phyloP scores from a whole-genome alignment of 148 eudicot species.

The Heliamphora exappendiculata region DNA sequence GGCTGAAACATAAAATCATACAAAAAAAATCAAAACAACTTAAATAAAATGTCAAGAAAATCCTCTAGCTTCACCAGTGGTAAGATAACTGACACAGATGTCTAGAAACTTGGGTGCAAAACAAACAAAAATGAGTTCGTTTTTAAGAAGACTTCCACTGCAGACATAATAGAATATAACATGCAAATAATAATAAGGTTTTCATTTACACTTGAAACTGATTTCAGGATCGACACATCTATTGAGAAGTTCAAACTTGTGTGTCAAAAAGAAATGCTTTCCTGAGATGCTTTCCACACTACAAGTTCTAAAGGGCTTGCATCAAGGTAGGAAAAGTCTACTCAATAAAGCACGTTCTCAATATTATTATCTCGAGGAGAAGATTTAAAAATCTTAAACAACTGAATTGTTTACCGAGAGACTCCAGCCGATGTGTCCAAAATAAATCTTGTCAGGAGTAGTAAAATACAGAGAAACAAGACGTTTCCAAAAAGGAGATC shows the following conservation, averaged over 20 bases:
- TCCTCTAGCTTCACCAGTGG: neutral
- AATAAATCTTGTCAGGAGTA: slow-evolving; percentile 27
- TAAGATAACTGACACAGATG: neutral
- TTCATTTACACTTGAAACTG: neutral
- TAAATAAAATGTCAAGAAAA: too few species aligned
- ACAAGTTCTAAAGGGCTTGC: neutral
- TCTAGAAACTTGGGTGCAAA: neutral
- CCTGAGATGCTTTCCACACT: neutral
- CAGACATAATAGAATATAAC: neutral
- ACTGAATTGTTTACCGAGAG: slow-evolving; percentile 23
- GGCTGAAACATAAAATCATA: too few species aligned
- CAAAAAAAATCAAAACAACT: too few species aligned
- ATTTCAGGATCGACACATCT: neutral
- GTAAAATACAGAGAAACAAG: slow-evolving; percentile 34
- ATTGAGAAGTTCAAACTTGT: neutral
- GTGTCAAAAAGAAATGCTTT: neutral
- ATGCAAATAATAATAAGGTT: neutral
- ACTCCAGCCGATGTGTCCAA: slow-evolving; percentile 23
- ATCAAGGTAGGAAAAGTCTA: neutral
- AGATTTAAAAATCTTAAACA: neutral
- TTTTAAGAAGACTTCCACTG: neutral
- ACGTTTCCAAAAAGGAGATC: slow-evolving; percentile 45
- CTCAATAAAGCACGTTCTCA: neutral
- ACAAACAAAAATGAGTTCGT: too few species aligned
- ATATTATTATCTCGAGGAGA: neutral